These are phyloP conservation scores for Hirsutella minnesotensis DNA, from an alignment of 2,329 filamentous ascomycete species.

Conservation along the genomic window DNA sequence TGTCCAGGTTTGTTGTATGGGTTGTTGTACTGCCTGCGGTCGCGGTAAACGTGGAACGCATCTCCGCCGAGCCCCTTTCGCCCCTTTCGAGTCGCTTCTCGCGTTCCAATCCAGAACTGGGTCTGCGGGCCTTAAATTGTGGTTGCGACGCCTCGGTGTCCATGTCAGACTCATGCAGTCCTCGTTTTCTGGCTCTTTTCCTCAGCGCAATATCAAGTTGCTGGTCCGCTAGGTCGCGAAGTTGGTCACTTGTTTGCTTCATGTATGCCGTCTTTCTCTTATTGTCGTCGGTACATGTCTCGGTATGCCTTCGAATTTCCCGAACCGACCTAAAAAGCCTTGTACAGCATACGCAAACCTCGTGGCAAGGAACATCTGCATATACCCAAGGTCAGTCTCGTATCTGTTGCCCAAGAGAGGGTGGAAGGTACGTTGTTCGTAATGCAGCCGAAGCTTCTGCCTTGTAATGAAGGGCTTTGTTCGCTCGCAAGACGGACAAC, in stretches of 20 bases:
- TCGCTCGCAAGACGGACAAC: slow-evolving; percentile 1
- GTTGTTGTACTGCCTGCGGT: background rate
- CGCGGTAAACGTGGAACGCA: background rate
- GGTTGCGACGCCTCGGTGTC: background rate
- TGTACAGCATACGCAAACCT: background rate
- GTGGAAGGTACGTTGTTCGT: background rate
- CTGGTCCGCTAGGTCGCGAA: background rate
- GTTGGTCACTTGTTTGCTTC: slow-evolving; percentile 1
- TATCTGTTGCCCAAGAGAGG: background rate
- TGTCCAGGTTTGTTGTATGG: background rate
- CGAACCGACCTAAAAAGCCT: background rate
- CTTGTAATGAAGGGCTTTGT: slow-evolving; percentile 1
- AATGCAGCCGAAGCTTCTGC: slow-evolving; percentile 1
- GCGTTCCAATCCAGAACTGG: background rate
- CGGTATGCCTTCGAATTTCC: background rate
- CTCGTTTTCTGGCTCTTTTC: background rate
- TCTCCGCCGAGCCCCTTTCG: background rate
- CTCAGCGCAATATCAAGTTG: slow-evolving; percentile 1
- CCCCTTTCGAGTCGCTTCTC: background rate
- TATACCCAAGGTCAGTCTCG: background rate
- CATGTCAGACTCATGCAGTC: background rate
- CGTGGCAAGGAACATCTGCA: background rate
- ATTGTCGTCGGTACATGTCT: background rate
- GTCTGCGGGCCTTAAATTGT: background rate
- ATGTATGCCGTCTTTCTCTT: background rate